These are phyloP conservation scores for Achaetomium macrosporum DNA, from an alignment of 2,329 filamentous ascomycete genomes.

Conservation along the genomic window DNA sequence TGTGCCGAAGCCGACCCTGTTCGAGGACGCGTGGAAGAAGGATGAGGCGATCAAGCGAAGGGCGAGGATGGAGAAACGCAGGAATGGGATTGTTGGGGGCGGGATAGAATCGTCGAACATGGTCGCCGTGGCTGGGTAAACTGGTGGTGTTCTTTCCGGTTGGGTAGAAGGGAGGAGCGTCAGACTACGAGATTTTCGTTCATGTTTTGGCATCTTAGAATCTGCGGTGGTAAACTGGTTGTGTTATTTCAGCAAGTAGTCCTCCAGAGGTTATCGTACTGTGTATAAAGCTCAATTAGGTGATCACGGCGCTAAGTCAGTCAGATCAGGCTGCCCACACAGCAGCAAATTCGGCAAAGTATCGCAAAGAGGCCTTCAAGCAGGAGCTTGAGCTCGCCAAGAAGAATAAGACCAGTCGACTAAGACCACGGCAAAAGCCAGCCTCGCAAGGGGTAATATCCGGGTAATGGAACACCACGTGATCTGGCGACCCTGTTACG, in stretches of 20 bases:
- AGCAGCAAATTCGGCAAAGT: too few relatives aligned
- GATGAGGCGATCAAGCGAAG: constrained; percentile 24
- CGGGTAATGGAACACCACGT: constrained; percentile 16
- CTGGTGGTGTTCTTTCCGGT: not conserved
- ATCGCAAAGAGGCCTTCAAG: too few relatives aligned
- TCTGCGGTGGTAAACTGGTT: too few relatives aligned
- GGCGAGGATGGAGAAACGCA: constrained; percentile 17
- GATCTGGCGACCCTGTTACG: constrained; percentile 17
- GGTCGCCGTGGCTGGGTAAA: constrained; percentile 8
- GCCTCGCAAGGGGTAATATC: too few relatives aligned
- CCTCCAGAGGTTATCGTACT: too few relatives aligned
- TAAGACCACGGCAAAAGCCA: too few relatives aligned
- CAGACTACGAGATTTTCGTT: not conserved
- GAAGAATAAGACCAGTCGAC: too few relatives aligned
- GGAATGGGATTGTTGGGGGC: constrained; percentile 2
- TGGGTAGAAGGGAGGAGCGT: not conserved
- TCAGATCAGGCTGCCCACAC: too few relatives aligned
- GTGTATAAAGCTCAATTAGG: too few relatives aligned
- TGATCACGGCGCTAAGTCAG: too few relatives aligned
- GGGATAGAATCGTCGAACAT: constrained; percentile 4
- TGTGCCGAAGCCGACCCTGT: constrained; percentile 54
- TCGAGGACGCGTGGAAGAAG: constrained; percentile 61
- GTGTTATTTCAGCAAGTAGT: too few relatives aligned
- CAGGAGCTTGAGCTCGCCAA: too few relatives aligned
- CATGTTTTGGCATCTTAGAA: not conserved